phyloP scores from a whole-genome alignment of 2,329 filamentous ascomycete species.

The Triangularia verruculosa region DNA sequence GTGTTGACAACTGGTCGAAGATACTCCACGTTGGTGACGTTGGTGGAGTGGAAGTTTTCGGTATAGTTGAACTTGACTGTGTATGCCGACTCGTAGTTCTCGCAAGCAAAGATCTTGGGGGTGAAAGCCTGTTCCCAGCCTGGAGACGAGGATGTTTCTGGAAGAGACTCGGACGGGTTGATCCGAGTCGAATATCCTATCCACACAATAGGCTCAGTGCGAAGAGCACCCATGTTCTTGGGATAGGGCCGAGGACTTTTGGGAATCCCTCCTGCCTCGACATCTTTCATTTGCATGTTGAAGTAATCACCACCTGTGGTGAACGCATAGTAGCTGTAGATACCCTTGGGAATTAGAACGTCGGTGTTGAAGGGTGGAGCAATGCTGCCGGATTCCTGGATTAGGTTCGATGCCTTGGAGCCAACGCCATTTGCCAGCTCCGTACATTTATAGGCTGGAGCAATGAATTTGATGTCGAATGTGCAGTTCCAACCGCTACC shows the following conservation, averaged over 20 bases:
- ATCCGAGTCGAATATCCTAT: slow-evolving; percentile 34
- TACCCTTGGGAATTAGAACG: slow-evolving; percentile 33
- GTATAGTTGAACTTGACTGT: slow-evolving; percentile 34
- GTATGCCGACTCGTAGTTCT: slow-evolving; percentile 38
- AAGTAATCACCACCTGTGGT: slow-evolving; percentile 36
- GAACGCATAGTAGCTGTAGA: slow-evolving; percentile 36
- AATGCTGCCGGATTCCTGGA: slow-evolving; percentile 30
- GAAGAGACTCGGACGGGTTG: slow-evolving; percentile 24
- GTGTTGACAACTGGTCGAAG: slow-evolving; percentile 36
- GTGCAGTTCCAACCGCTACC: slow-evolving; percentile 40
- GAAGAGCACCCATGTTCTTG: slow-evolving; percentile 35
- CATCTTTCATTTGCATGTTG: slow-evolving; percentile 31
- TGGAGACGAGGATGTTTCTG: slow-evolving; percentile 27
- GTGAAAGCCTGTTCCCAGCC: slow-evolving; percentile 34
- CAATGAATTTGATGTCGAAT: slow-evolving; percentile 36
- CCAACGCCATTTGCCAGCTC: slow-evolving; percentile 34
- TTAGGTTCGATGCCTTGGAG: slow-evolving; percentile 25
- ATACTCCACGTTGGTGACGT: slow-evolving; percentile 28
- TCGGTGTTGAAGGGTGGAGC: slow-evolving; percentile 34
- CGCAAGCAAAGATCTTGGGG: slow-evolving; percentile 39
- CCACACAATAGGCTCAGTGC: slow-evolving; percentile 39
- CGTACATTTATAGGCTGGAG: slow-evolving; percentile 39
- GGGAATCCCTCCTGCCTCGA: slow-evolving; percentile 33
- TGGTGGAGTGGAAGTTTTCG: slow-evolving; percentile 31
- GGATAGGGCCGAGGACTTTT: slow-evolving; percentile 30